Evolutionary conservation across 352 stramenopile species (phyloP), one percentile per base, ranked within the genome.

Genomic region (Globisporangium irregulare): DNA sequence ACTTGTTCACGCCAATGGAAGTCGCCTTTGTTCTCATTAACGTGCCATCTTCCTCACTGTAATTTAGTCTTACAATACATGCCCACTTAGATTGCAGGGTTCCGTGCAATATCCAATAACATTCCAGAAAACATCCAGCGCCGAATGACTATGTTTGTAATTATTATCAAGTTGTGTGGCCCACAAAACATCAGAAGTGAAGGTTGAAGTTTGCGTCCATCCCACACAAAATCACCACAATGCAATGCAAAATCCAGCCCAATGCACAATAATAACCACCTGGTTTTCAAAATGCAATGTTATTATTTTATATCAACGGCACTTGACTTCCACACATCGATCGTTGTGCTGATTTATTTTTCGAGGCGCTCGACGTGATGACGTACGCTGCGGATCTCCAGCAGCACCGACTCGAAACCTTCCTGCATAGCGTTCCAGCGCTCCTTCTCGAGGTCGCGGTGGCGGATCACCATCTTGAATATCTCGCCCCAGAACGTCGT

Each of bases 341-440:
- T 8, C 24, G 29, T 32, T 32, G 29, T 32, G 29, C 29, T 20
- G 22, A 34, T 34, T 59, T 59, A 64, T 32, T 69, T 58, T 71
- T 86, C 80, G 38, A 89, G 72, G 9, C 73, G 72, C 41, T 89
- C 82, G 36, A 89, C 68, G 34, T 83, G 82, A 57, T 86, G 76
- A 41, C 75, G 79, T 50, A 89, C 74, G 29, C 82, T 73, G 32
- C 80, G 84, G 29, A 93, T 85, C 66, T 93, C 85, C 6, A 83
- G 64, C 55, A 91, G 58, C 24, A 93, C 78, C 1, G 82, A 68
- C 36, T 86, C 78, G n/a, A 89, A 85, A 2, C 80, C 78, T 29
- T 80, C 59, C 57, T 81, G 76, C 69, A 87, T 78, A 41, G 71
- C 67, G 29, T 77, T 72, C 82, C 81, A 86, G 22, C 74, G 73